Base-by-base conservation (phyloP, 352 stramenopile genomes). In the Stephanocyclus meneghinianus region DNA sequence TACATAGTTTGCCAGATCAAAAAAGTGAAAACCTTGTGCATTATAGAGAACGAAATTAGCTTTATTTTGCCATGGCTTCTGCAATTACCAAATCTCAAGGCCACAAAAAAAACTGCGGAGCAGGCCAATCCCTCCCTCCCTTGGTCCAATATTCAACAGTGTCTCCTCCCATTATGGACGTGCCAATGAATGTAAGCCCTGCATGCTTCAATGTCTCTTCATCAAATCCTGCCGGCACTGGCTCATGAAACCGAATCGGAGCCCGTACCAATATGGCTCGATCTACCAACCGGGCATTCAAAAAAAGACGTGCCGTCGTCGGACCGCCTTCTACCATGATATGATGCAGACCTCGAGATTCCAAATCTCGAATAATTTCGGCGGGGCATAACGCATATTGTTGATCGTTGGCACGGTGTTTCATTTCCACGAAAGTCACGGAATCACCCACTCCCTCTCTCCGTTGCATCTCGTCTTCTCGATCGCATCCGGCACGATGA, bases 281-380 rank as follows among this genome's bases (percentile, higher is more conserved):
- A 76, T 93, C 86, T 15, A 93, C 81, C 47, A 82, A 32, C 30
- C 68, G n/a, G 44, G 81, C 74, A 59, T 87, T 18, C 13, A 93
- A 71, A 73, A 93, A 93, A 26, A 62, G 29, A 50, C 50, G 60
- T 61, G 88, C 88, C 9, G 86, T 91, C 13, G 68, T 50, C n/a
- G 88, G 88, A 55, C 88, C 88, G 61, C 88, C 88, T 81, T 93
- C 88, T 18, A 93, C 85, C 85, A 93, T 91, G 3, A 92, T 73
- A 76, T 91, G 86, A 37, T 80, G 57, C 21, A 92, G 70, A 45
- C 74, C 68, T 57, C 80, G 76, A 37, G 71, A 44, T 42, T 21
- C 10, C 48, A 93, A 80, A 78, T 90, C 71, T 56, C 86, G 55
- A n/a, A 86, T 7, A 11, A 92, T 77, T 29, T 73, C 13, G 16